Evolutionary conservation across 2,329 filamentous ascomycete genomes (phyloP).

Genomic region (Albophoma yamanashiensis): DNA sequence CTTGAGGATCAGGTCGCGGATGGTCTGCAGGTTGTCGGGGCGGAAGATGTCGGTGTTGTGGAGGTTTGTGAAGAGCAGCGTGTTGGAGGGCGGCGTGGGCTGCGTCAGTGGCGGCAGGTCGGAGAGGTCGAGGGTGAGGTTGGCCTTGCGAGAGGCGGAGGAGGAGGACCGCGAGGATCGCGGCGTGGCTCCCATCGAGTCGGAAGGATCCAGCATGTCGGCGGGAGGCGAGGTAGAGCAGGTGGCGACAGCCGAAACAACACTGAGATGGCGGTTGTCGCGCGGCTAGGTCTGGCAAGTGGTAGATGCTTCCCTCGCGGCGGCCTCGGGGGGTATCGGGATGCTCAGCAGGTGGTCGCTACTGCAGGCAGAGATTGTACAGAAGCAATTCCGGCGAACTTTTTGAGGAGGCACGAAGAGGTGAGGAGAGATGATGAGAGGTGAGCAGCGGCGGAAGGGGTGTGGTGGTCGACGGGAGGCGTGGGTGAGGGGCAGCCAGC

Average conservation of each 20-base stretch:
- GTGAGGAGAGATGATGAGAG: not conserved
- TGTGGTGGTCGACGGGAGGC: not conserved
- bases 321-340: not conserved
- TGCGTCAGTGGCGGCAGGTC: conserved; percentile 56
- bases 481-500: not conserved
- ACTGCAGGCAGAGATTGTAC: not conserved
- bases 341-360: not conserved
- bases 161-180: conserved; percentile 33
- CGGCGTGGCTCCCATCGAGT: conserved; percentile 24
- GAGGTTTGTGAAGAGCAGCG: conserved; percentile 75
- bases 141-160: conserved; percentile 29
- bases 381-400: not conserved
- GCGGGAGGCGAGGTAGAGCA: not conserved
- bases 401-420: not conserved
- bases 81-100: conserved; percentile 72
- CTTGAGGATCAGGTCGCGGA: conserved; percentile 58
- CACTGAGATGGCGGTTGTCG: not conserved
- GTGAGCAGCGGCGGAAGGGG: not conserved
- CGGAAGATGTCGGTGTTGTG: conserved; percentile 63
- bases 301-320: not conserved
- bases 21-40: conserved; percentile 60
- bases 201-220: not conserved
- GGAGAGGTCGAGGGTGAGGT: conserved; percentile 64
- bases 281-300: not conserved
- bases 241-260: not conserved